Base-by-base conservation (phyloP, 1,284 basidiomycete species). In the Leccinum olivaceoglutinosum region DNA sequence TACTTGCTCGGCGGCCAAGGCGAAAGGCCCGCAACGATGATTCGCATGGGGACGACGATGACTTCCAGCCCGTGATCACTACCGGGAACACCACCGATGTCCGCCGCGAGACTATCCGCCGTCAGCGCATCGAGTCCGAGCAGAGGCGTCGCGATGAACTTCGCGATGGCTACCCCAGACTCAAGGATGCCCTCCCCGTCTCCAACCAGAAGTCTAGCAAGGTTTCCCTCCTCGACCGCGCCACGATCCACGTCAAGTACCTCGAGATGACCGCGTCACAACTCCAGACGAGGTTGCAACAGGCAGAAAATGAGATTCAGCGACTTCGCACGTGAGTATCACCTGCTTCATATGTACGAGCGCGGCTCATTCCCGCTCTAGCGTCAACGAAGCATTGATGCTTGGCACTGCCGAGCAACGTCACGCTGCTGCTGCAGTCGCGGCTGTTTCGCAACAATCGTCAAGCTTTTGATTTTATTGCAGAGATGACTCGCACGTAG, bases 191-290 rank as follows among this genome's bases (percentile, higher is more conserved):
- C 61, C 85, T 95, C 66, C 93, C 93, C 29, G 80, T 86, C 62
- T 90, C 89, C 58, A 92, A 91, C 80, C 92, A 94, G 82, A 91
- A 93, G 81, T 87, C 88, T 16, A 92, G 89, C 83, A 94, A 95
- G 79, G 88, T 92, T 61, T 89, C 86, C 65, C 80, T 94, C 64
- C 84, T 95, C 70, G 92, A 94, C 72, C 86, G 92, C 70, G 89
- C 90, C 55, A 90, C 88, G 65, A 86, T 83, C 61, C 89, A 92
- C 76, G 88, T 92, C 80, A 85, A 85, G 76, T 88, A 88, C 71
- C 85, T 93, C 69, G 88, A 92, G 79, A 84, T 86, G 76, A 85
- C 87, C 67, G 85, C 86, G 68, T 81, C 83, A 65, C 84, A 89
- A 71, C 80, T 90, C 70, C 88, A 92, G 80, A 81, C 81, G 72